Percentiles rank a stretch among this genome's conserved stretches.
These are phyloP conservation scores for Bertia moriformis DNA, from an alignment of 2,329 filamentous ascomycete genomes.

Conservation along the genomic window DNA sequence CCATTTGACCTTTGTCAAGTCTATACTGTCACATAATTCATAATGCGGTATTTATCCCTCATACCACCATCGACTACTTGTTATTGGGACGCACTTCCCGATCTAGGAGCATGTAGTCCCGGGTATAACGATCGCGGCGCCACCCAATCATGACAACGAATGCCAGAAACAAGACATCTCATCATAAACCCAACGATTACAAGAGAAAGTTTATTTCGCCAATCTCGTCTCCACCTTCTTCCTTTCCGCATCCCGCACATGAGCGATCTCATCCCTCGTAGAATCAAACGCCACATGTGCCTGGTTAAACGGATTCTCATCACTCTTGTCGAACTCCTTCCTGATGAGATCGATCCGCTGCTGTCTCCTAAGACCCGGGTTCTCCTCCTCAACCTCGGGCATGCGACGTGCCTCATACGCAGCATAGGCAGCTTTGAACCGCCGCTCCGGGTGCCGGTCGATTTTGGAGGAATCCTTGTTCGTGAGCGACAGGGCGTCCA, in stretches of 20 bases:
- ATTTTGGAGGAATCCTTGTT: constrained; percentile 48
- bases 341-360: constrained; percentile 72
- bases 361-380: constrained; percentile 59
- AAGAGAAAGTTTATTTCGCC: no score
- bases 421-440: constrained; percentile 74
- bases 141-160: no score
- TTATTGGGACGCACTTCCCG: no score
- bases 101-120: no score
- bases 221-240: constrained; percentile 57
- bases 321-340: constrained; percentile 89
- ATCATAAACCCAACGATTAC: no score
- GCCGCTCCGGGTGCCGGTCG: constrained; percentile 75
- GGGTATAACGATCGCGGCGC: no score
- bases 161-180: no score
- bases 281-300: constrained; percentile 64
- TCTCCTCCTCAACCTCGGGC: constrained; percentile 71
- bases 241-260: constrained; percentile 52
- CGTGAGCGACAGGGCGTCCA: constrained; percentile 67
- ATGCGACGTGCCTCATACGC: constrained; percentile 70
- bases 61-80: no score
- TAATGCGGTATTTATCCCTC: no score
- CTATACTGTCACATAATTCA: no score
- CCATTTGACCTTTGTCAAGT: no score
- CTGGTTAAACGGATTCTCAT: constrained; percentile 93
- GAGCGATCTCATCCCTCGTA: constrained; percentile 59